Conservation (phyloP, 176 grass and related monocot genomes). For the Alopecurus myosuroides region DNA sequence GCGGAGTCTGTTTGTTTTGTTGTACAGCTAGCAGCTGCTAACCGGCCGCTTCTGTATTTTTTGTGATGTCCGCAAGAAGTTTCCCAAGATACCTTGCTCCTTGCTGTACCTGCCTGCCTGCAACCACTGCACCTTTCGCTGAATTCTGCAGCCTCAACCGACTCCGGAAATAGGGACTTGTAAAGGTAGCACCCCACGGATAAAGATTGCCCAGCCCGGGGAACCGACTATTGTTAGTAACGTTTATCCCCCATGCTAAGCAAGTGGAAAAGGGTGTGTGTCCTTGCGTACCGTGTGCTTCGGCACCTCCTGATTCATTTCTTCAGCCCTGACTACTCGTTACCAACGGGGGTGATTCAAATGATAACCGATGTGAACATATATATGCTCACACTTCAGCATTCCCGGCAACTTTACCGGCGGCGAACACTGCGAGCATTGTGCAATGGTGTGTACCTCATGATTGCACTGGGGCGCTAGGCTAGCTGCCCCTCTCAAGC, state of each 20-base stretch:
- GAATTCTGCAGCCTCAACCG: constrained; percentile 33
- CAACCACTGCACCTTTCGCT: constrained; percentile 13
- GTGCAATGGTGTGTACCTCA: neutral
- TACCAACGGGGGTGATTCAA: neutral
- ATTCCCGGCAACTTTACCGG: neutral
- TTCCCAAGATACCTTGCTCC: constrained; percentile 48
- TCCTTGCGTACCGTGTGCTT: neutral
- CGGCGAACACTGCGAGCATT: neutral
- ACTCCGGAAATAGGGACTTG: constrained; percentile 6
- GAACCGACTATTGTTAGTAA: neutral
- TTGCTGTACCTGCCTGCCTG: constrained; percentile 3
- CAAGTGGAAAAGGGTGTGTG: constrained; percentile 16
- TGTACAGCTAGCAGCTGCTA: constrained; percentile 23
- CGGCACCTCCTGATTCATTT: neutral
- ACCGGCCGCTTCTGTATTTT: constrained; percentile 11
- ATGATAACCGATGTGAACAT: neutral
- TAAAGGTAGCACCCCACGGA: neutral
- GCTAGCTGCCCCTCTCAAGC: neutral
- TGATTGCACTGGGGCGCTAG: constrained; percentile 17
- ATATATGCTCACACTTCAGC: neutral
- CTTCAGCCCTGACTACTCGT: neutral
- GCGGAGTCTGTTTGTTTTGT: neutral
- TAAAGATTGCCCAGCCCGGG: neutral
- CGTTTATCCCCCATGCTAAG: constrained; percentile 26
- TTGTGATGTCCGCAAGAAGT: constrained; percentile 31